A percentile compares a stretch with the other conserved stretches of the same genome.
Conservation (phyloP, 768 basidiomycete species). For the Lactifluus subvellereus region DNA sequence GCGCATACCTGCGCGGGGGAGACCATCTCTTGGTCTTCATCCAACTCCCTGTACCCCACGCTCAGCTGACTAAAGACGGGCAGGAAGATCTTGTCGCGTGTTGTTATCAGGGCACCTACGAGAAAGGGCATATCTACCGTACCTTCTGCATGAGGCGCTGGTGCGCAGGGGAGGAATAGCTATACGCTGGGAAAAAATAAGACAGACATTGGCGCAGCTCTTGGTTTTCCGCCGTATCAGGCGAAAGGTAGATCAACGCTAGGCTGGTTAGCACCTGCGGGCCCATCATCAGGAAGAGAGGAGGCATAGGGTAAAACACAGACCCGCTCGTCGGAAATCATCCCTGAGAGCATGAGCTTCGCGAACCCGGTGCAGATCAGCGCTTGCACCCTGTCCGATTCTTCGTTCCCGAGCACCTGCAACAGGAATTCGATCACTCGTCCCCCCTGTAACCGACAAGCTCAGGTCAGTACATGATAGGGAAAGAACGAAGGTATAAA, state of each 20-base stretch:
- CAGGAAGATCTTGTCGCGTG: slow-evolving; percentile 54
- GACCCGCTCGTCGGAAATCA: slow-evolving; percentile 68
- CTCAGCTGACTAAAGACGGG: slow-evolving; percentile 58
- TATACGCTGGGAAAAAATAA: slow-evolving; percentile 83
- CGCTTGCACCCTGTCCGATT: slow-evolving; percentile 62
- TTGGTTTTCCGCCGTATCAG: slow-evolving; percentile 74
- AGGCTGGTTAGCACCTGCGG: slow-evolving; percentile 44
- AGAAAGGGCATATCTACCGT: slow-evolving; percentile 31
- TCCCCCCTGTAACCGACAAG: slow-evolving; percentile 34
- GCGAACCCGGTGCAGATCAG: slow-evolving; percentile 71
- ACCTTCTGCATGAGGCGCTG: slow-evolving; percentile 68
- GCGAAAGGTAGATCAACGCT: slow-evolving; percentile 65
- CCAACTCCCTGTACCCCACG: slow-evolving; percentile 53
- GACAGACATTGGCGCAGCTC: slow-evolving; percentile 79
- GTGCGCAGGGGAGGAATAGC: slow-evolving; percentile 70
- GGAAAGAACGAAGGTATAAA: too few relatives aligned
- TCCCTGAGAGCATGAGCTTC: slow-evolving; percentile 78
- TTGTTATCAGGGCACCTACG: not conserved
- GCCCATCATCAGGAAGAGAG: not conserved
- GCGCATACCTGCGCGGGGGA: slow-evolving; percentile 64
- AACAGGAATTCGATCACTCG: slow-evolving; percentile 66
- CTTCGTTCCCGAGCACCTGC: slow-evolving; percentile 45
- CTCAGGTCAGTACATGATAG: not conserved
- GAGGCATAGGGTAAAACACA: slow-evolving; percentile 22
- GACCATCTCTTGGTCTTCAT: slow-evolving; percentile 71